Evolutionary conservation across 108 stramenopile genomes (phyloP).

Genomic region (Nitzschia palea): DNA sequence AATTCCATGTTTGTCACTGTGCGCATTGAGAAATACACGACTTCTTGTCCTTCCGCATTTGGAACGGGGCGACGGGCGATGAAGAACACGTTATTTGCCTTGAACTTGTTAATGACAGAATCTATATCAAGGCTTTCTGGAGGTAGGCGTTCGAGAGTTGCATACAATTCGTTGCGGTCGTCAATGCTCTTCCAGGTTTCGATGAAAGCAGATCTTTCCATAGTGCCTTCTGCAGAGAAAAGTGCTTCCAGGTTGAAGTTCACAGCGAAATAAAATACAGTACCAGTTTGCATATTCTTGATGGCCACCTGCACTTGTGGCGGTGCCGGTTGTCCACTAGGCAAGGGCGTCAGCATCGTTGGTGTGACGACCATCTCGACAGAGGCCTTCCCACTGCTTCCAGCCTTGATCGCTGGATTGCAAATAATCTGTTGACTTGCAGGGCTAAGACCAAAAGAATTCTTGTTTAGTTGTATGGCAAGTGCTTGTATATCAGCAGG

Average conservation of each 20-base stretch:
- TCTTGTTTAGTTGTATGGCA: slow-evolving; percentile 98
- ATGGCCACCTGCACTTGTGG: slow-evolving; percentile 92
- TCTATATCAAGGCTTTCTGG: slow-evolving; percentile 77
- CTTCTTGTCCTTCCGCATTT: slow-evolving; percentile 89
- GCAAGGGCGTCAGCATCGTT: slow-evolving; percentile 76
- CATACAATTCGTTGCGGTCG: slow-evolving; percentile 86
- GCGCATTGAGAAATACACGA: slow-evolving; percentile 87
- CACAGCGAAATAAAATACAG: slow-evolving; percentile 91
- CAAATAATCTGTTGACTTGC: slow-evolving; percentile 82
- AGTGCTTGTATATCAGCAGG: slow-evolving; percentile 72
- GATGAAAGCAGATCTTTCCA: slow-evolving; percentile 80
- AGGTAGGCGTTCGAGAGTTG: slow-evolving; percentile 71
- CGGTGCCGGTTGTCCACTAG: slow-evolving; percentile 60
- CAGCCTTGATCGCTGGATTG: slow-evolving; percentile 72
- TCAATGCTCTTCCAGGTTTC: slow-evolving; percentile 88
- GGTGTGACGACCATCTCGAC: slow-evolving; percentile 77
- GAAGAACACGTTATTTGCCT: slow-evolving; percentile 78
- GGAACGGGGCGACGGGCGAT: slow-evolving; percentile 94
- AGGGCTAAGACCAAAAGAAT: slow-evolving; percentile 94
- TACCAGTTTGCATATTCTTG: slow-evolving; percentile 89
- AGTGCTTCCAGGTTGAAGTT: slow-evolving; percentile 83
- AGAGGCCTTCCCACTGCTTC: slow-evolving; percentile 49
- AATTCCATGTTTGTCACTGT: slow-evolving; percentile 79
- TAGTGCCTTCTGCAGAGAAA: slow-evolving; percentile 71
- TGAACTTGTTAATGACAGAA: slow-evolving; percentile 74